Evolutionary conservation across 2,329 filamentous ascomycete genomes (phyloP), one percentile per base, ranked within the genome.

Genomic region (Colletotrichum theobromicola): DNA sequence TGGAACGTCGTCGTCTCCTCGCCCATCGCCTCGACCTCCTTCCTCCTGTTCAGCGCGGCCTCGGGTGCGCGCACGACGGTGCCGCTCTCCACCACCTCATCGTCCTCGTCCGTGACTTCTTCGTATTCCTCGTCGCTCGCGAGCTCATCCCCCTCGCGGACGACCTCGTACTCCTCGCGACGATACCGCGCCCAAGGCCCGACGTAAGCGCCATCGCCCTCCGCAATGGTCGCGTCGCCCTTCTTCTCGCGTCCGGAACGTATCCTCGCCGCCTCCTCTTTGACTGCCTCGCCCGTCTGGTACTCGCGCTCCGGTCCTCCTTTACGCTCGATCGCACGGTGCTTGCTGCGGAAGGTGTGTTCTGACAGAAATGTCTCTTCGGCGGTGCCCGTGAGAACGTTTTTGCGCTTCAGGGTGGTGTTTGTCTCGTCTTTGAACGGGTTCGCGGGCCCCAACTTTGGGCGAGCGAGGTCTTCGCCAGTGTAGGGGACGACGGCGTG

Each of bases 101-200:
- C 93, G 76, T 96, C 53, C 10, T 57, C 94, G 81, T 96, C 93
- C 79, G 94, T 93, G 55, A 95, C 92, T 66, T 93, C 90, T 75
- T 95, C 92, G 78, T 94, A 94, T 80, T 96, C 94, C 81, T 95
- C 94, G 76, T 94, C 94, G 78, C 93, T 94, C 7, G 90, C 93
- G 55, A 97, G 88, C 82, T 95, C 92, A 76, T 94, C 94, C 58
- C 92, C 94, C n/a, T 92, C 91, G 63, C 88, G 92, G 21, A 94
- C 92, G 73, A 94, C 90, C 77, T 95, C 93, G 79, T 94, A 93
- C 77, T 96, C 92, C 64, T 92, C 88, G 76, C 92, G 89, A 79
- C 89, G 89, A 81, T 97, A 98, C 82, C 90, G 93, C 10, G 97
- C 97, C 97, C 97, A 99, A 0, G 97, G 97, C 0, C 97, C 97